Base-by-base conservation (phyloP, 148 eudicot species). In the Agrostemma githago region DNA sequence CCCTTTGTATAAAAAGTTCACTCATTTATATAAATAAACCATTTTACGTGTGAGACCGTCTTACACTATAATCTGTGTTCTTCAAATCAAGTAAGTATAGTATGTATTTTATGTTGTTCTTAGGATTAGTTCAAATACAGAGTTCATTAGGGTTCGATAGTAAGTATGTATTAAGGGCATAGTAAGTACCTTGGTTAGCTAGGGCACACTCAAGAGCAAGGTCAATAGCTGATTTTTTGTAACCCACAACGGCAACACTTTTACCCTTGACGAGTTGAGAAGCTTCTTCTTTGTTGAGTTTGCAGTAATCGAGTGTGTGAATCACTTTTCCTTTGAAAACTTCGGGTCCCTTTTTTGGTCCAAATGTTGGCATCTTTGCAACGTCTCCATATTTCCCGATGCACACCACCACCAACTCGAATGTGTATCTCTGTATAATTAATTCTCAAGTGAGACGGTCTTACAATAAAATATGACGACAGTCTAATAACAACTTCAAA, bases 171-270 rank as follows among this genome's bases (percentile, higher is more conserved):
- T 26, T 68, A 41, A 15, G 12, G 17, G 4, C 21, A 69, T 70
- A 62, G 41, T 4, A 1, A 34, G 26, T 63, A 94, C 98, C 98
- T 80, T 92, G 89, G 71, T 95, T 95, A 56, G 91, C 91, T 82
- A 86, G 72, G 10, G 98, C 98, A 76, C 98, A 95, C 84, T 95
- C 98, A 16, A 84, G 81, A 60, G 98, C 98, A 11, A 95, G 82
- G 81, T 95, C 98, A 67, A 95, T 95, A 12, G 90, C 98, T 4
- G 98, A 92, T 84, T 95, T 95, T 79, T 92, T 95, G 84, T 88
- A 95, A 51, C 98, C 98, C 63, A 95, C 78, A 54, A 95, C 77
- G 0, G 87, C 98, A 51, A 92, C 97, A 77, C 86, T 92, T 68
- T 92, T 92, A 20, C 89, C 98, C 74, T 76, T 77, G 20, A 95